Percentiles rank a stretch among this genome's conserved stretches.
These are phyloP conservation scores for Cryphonectria carpinicola DNA, from an alignment of 2,329 filamentous ascomycete species.

Conservation along the genomic window DNA sequence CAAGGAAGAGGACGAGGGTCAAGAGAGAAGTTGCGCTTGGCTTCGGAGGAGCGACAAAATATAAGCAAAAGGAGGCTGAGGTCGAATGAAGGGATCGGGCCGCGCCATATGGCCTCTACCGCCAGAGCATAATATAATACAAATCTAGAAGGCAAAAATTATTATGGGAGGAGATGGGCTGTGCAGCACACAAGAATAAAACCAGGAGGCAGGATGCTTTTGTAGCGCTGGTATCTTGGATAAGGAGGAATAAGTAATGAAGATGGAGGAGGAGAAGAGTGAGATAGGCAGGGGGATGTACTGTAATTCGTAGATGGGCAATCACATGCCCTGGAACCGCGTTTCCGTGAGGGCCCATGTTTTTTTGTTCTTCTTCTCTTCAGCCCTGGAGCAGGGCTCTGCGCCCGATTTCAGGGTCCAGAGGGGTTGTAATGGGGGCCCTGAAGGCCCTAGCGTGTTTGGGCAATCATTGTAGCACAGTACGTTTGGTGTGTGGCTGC, in stretches of 20 bases:
- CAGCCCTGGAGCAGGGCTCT: neutral
- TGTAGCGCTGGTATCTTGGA: neutral
- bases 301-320: neutral
- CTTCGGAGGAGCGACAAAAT: neutral
- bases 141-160: neutral
- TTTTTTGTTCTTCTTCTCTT: no score
- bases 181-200: neutral
- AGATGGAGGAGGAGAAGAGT: neutral
- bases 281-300: neutral
- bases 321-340: constrained; percentile 9
- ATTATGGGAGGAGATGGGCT: neutral
- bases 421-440: neutral
- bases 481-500: neutral
- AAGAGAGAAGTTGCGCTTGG: neutral
- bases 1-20: neutral
- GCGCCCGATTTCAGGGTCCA: neutral
- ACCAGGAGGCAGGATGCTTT: neutral
- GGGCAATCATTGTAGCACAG: neutral
- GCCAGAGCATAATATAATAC: constrained; percentile 13
- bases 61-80: constrained; percentile 1
- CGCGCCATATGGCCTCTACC: constrained; percentile 21
- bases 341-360: neutral
- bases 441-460: neutral
- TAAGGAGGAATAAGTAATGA: neutral
- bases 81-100: constrained; percentile 10